Conservation (phyloP, 1,139 yeast genomes). For the Ashbya aceris region DNA sequence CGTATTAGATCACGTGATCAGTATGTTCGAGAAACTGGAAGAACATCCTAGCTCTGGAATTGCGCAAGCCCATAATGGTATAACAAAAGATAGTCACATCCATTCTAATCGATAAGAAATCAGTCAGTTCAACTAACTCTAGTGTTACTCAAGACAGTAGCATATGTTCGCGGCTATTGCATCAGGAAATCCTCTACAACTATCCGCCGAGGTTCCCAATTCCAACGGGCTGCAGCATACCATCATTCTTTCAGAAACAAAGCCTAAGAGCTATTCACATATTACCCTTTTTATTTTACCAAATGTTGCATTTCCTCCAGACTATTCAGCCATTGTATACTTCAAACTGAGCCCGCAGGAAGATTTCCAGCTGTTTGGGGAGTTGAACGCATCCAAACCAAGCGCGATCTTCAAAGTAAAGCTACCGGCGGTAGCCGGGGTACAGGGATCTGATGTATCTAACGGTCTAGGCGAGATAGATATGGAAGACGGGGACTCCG, state of each 20-base stretch:
- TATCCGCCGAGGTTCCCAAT: conserved; percentile 30
- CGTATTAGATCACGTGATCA: too few relatives aligned
- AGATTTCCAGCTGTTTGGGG: conserved; percentile 78
- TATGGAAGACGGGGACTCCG: conserved; percentile 32
- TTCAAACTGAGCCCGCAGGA: conserved; percentile 66
- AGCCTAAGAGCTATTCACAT: conserved; percentile 41
- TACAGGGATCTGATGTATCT: conserved; percentile 21
- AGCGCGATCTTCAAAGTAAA: conserved; percentile 84
- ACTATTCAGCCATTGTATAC: conserved; percentile 74
- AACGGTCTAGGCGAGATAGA: conserved; percentile 35
- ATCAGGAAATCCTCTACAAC: conserved; percentile 31
- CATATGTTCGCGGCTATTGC: conserved; percentile 32
- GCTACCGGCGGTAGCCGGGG: conserved; percentile 28
- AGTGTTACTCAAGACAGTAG: not conserved
- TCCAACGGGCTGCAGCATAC: conserved; percentile 31
- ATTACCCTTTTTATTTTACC: conserved; percentile 72
- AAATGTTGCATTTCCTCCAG: conserved; percentile 52
- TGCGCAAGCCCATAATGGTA: too few relatives aligned
- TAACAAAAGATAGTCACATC: too few relatives aligned
- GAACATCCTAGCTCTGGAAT: too few relatives aligned
- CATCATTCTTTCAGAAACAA: conserved; percentile 27
- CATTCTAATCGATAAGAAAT: too few relatives aligned
- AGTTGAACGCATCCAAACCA: conserved; percentile 62
- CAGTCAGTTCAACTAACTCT: too few relatives aligned
- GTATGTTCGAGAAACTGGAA: too few relatives aligned